A percentile compares a stretch with the other conserved stretches of the same genome.
phyloP scores from a whole-genome alignment of 768 basidiomycete species.

The Hygrophorus pudorinus region DNA sequence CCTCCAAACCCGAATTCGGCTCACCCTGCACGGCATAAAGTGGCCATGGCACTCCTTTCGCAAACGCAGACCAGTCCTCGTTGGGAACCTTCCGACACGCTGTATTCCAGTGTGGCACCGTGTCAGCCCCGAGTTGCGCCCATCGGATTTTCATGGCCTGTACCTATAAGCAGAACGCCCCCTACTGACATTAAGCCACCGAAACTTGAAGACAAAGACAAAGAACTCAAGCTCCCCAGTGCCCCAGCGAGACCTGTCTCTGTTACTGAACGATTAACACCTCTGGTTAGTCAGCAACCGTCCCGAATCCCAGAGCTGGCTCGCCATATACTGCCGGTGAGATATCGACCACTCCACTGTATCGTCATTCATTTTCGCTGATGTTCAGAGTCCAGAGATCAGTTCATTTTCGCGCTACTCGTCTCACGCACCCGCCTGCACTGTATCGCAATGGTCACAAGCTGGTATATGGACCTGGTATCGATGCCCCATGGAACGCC shows the following conservation, averaged over 20 bases:
- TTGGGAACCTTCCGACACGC: constrained; percentile 60
- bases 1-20: constrained; percentile 34
- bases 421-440: constrained; percentile 56
- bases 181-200: constrained; percentile 12
- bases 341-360: constrained; percentile 17
- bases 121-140: constrained; percentile 51
- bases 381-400: constrained; percentile 29
- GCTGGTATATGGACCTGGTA: constrained; percentile 36
- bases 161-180: constrained; percentile 29
- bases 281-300: constrained; percentile 52
- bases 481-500: constrained; percentile 46
- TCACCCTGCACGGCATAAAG: constrained; percentile 60
- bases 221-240: constrained; percentile 44
- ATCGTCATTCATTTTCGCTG: neutral
- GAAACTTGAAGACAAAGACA: constrained; percentile 29
- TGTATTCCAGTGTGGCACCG: constrained; percentile 50
- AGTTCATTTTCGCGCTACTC: constrained; percentile 48
- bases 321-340: constrained; percentile 55
- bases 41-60: constrained; percentile 60
- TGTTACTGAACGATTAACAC: constrained; percentile 42
- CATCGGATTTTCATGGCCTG: constrained; percentile 59
- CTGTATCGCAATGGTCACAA: constrained; percentile 42
- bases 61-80: constrained; percentile 47
- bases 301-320: constrained; percentile 62
- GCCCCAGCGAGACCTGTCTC: constrained; percentile 35